These are phyloP conservation scores for Neonectria faginata DNA, from an alignment of 2,329 filamentous ascomycete genomes.

Conservation along the genomic window DNA sequence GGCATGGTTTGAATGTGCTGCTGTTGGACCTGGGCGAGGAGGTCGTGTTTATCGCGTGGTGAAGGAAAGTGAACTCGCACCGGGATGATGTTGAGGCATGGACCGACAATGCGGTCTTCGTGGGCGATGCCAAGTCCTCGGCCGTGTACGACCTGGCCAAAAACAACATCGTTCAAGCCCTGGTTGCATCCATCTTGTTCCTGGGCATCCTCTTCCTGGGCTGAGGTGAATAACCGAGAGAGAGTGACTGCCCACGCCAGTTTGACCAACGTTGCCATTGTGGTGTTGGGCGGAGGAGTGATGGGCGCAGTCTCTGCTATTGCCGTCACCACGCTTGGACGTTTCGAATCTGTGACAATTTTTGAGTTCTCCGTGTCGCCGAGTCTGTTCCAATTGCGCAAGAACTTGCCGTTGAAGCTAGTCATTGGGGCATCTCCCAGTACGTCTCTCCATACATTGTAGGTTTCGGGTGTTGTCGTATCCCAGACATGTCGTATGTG, in stretches of 20 bases:
- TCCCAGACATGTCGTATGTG: slow-evolving; percentile 13
- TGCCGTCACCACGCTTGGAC: slow-evolving; percentile 3
- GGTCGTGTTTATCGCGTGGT: slow-evolving; percentile 1
- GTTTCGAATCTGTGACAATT: background rate
- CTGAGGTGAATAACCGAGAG: background rate
- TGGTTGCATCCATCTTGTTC: slow-evolving; percentile 10
- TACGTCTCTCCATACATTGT: slow-evolving; percentile 8
- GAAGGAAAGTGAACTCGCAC: slow-evolving; percentile 9
- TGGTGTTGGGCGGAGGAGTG: slow-evolving; percentile 5
- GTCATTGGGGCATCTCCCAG: slow-evolving; percentile 9
- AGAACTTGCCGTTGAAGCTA: slow-evolving; percentile 1
- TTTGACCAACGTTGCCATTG: slow-evolving; percentile 16
- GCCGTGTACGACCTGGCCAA: slow-evolving; percentile 13
- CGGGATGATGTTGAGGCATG: slow-evolving; percentile 15
- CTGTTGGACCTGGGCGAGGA: slow-evolving; percentile 12
- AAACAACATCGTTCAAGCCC: slow-evolving; percentile 11
- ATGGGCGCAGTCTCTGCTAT: slow-evolving; percentile 8
- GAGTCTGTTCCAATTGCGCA: background rate
- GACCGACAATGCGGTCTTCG: slow-evolving; percentile 16
- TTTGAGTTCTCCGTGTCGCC: background rate
- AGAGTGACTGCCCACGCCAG: background rate
- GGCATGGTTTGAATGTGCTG: slow-evolving; percentile 15
- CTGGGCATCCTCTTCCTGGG: slow-evolving; percentile 3
- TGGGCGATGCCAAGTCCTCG: slow-evolving; percentile 13
- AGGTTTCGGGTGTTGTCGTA: slow-evolving; percentile 1